phyloP scores from a whole-genome alignment of 2,329 filamentous ascomycete genomes.

The Scedosporium boydii region DNA sequence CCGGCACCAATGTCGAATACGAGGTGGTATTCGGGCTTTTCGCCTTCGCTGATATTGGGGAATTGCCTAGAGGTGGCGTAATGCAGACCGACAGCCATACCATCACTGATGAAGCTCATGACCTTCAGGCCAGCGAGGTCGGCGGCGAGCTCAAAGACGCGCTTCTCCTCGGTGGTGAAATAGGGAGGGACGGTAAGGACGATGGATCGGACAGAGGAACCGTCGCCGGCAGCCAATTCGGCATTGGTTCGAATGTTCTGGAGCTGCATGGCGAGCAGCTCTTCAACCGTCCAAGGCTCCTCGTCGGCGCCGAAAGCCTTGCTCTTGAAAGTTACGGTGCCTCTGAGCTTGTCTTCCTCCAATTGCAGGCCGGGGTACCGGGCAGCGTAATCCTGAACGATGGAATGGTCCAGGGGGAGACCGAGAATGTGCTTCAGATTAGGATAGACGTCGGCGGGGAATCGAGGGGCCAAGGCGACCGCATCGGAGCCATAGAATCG shows the following conservation, averaged over 20 bases:
- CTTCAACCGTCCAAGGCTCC: slow-evolving; percentile 72
- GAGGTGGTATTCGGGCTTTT: slow-evolving; percentile 82
- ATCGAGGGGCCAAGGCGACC: slow-evolving; percentile 74
- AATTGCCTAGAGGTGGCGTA: slow-evolving; percentile 91
- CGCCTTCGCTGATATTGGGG: slow-evolving; percentile 71
- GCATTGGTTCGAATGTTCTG: slow-evolving; percentile 87
- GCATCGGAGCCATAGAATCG: slow-evolving; percentile 88
- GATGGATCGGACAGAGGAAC: slow-evolving; percentile 63
- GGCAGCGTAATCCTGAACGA: slow-evolving; percentile 59
- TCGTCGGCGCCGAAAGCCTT: slow-evolving; percentile 51
- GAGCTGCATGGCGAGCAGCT: slow-evolving; percentile 91
- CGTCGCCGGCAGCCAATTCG: slow-evolving; percentile 69
- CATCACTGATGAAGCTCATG: slow-evolving; percentile 77
- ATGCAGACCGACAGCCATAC: slow-evolving; percentile 84
- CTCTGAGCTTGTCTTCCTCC: slow-evolving; percentile 47
- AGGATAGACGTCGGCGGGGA: slow-evolving; percentile 87
- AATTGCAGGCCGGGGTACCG: slow-evolving; percentile 73
- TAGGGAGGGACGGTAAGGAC: slow-evolving; percentile 88
- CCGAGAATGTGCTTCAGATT: slow-evolving; percentile 91
- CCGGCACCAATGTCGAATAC: slow-evolving; percentile 98
- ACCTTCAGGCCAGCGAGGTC: slow-evolving; percentile 82
- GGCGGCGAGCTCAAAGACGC: slow-evolving; percentile 74
- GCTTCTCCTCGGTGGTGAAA: slow-evolving; percentile 83
- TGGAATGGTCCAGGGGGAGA: slow-evolving; percentile 48
- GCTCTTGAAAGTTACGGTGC: slow-evolving; percentile 77